These are phyloP conservation scores for Podospora tetraspora DNA, from an alignment of 495 filamentous ascomycete genomes.

Conservation along the genomic window DNA sequence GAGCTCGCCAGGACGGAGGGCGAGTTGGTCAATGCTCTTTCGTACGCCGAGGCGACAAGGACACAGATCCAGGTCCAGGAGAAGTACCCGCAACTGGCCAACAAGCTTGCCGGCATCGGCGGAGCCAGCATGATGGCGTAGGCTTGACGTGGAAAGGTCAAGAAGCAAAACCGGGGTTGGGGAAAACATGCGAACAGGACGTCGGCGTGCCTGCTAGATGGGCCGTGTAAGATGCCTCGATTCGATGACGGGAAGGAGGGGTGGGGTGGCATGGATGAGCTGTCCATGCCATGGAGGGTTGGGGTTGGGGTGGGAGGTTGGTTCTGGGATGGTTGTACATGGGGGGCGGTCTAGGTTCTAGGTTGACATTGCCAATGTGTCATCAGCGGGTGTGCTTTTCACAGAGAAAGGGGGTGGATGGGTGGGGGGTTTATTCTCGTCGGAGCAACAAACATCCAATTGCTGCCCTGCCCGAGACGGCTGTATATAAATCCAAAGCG, in stretches of 20 bases:
- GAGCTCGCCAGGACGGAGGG: conserved; percentile 93
- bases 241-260: not conserved
- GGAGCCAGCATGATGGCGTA: conserved; percentile 29
- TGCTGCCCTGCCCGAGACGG: not conserved
- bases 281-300: not conserved
- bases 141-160: not conserved
- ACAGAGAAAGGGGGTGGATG: conserved; percentile 6
- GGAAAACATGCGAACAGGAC: not conserved
- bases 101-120: conserved; percentile 69
- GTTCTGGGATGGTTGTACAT: not conserved
- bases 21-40: conserved; percentile 92
- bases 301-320: not conserved
- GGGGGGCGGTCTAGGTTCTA: not conserved
- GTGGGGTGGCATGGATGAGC: not conserved
- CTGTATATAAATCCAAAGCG: not conserved
- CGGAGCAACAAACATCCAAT: not conserved
- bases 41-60: conserved; percentile 93
- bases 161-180: not conserved
- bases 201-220: not conserved
- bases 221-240: not conserved
- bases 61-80: conserved; percentile 97
- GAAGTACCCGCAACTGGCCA: conserved; percentile 93
- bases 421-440: not conserved
- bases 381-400: conserved; percentile 3
- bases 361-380: not conserved